phyloP scores from a whole-genome alignment of 352 stramenopile genomes.

The Phytophthora cactorum region DNA sequence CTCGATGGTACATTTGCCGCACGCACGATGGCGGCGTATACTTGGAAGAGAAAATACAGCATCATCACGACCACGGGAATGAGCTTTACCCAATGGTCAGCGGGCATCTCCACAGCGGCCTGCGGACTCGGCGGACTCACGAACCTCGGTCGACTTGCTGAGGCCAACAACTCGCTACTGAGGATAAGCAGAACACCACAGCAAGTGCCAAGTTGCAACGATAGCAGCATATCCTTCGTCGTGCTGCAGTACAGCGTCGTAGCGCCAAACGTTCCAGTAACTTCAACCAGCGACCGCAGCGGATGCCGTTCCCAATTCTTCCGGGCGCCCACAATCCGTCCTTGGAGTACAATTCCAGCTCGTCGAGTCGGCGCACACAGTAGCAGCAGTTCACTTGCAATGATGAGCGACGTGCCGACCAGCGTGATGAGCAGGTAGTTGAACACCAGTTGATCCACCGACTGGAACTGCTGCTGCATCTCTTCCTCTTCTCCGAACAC shows the following conservation, averaged over 20 bases:
- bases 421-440: conserved; percentile 79
- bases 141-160: conserved; percentile 22
- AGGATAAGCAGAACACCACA: conserved; percentile 67
- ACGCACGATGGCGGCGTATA: conserved; percentile 56
- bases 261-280: conserved; percentile 57
- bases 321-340: conserved; percentile 70
- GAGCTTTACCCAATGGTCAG: conserved; percentile 84
- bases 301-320: conserved; percentile 72
- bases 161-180: conserved; percentile 53
- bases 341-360: conserved; percentile 68
- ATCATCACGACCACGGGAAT: conserved; percentile 70
- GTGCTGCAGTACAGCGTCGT: conserved; percentile 67
- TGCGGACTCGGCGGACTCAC: conserved; percentile 31
- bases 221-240: conserved; percentile 63
- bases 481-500: conserved; percentile 36
- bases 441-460: conserved; percentile 67
- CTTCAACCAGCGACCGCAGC: conserved; percentile 65
- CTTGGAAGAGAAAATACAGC: conserved; percentile 63
- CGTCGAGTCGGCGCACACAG: conserved; percentile 68
- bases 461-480: conserved; percentile 34
- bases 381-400: conserved; percentile 79
- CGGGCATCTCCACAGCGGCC: conserved; percentile 50
- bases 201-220: conserved; percentile 78
- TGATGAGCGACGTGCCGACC: conserved; percentile 74
- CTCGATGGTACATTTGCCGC: conserved; percentile 47